These are phyloP conservation scores for Carallia brachiata DNA, from an alignment of 345 rosid genomes.

Conservation along the genomic window DNA sequence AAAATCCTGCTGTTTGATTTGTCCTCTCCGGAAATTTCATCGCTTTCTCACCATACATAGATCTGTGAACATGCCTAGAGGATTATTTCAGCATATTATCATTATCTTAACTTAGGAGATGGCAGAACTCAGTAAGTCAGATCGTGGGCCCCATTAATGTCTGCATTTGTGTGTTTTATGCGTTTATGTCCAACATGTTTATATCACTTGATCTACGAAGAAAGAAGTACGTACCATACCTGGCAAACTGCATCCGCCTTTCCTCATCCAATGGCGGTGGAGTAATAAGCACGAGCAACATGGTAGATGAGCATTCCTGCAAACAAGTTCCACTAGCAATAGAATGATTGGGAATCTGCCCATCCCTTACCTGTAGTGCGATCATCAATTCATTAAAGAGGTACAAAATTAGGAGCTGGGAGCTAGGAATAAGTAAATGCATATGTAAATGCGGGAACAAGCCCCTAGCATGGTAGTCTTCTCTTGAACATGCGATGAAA, in stretches of 20 bases:
- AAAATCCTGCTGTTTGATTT: constrained; percentile 69
- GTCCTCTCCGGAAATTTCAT: constrained; percentile 71
- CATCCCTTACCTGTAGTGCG: no score
- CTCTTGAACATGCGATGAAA: no score
- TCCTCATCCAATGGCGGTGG: constrained; percentile 85
- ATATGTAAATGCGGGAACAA: no score
- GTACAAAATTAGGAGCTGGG: not conserved
- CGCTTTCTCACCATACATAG: constrained; percentile 67
- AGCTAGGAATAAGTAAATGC: not conserved
- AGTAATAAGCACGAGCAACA: constrained; percentile 73
- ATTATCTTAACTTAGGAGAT: not conserved
- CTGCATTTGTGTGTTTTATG: not conserved
- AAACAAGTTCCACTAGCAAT: constrained; percentile 11
- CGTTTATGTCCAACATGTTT: not conserved
- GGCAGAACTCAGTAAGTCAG: not conserved
- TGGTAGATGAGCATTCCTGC: constrained; percentile 66
- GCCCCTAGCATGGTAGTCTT: no score
- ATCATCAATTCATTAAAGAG: no score
- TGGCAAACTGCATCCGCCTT: constrained; percentile 59
- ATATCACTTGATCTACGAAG: not conserved
- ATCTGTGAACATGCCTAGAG: constrained; percentile 38
- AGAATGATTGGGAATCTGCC: not conserved
- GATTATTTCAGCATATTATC: constrained; percentile 6
- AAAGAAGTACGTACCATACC: constrained; percentile 33
- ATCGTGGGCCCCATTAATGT: no score